A percentile compares a stretch with the other conserved stretches of the same genome.
These are phyloP conservation scores for Nemophila menziesii DNA, from an alignment of 257 asterid genomes.

Conservation along the genomic window DNA sequence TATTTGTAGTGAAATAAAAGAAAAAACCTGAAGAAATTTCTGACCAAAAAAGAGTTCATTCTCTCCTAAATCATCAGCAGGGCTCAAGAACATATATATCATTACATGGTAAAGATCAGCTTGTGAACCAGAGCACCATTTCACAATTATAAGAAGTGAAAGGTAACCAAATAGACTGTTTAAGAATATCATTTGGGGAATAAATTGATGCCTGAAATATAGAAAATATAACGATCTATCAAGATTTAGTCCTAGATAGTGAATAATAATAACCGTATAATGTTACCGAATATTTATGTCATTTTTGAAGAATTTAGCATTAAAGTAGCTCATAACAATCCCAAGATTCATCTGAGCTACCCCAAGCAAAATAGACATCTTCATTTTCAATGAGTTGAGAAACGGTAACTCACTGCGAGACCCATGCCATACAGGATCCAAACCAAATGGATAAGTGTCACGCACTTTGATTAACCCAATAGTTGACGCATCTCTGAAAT, in stretches of 20 bases:
- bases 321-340: conserved; percentile 44
- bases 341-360: conserved; percentile 62
- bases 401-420: conserved; percentile 56
- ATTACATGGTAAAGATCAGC: conserved; percentile 59
- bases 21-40: conserved; percentile 44
- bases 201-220: conserved; percentile 44
- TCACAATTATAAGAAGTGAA: conserved; percentile 43
- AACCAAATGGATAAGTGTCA: conserved; percentile 48
- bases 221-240: conserved; percentile 4
- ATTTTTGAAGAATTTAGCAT: conserved; percentile 39
- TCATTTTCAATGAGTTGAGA: conserved; percentile 61
- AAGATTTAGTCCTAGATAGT: background rate
- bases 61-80: conserved; percentile 49
- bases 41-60: conserved; percentile 50
- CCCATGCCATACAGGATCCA: conserved; percentile 64
- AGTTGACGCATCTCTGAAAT: conserved; percentile 42
- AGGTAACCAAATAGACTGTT: conserved; percentile 55
- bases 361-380: conserved; percentile 59
- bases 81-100: conserved; percentile 63
- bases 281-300: conserved; percentile 38
- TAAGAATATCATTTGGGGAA: conserved; percentile 55
- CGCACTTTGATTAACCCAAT: conserved; percentile 39
- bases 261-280: background rate
- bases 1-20: conserved; percentile 4
- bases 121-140: conserved; percentile 64